Evolutionary conservation across 352 stramenopile species (phyloP).

Genomic region (Phytopythium sindhum): DNA sequence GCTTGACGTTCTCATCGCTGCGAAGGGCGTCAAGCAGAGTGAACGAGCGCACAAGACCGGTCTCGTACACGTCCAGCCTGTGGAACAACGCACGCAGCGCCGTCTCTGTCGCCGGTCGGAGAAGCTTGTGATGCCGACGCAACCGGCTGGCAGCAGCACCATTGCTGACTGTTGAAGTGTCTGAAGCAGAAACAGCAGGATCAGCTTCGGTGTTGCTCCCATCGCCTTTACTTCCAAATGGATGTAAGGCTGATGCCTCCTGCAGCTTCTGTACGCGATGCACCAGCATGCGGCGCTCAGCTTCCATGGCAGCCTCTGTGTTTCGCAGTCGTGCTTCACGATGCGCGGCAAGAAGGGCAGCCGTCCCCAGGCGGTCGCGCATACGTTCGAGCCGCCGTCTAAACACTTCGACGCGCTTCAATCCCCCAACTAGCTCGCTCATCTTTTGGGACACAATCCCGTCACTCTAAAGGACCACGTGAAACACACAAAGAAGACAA

Average conservation of each 20-base stretch:
- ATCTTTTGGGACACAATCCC: conserved; percentile 46
- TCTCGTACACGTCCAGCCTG: conserved; percentile 57
- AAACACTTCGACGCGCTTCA: conserved; percentile 30
- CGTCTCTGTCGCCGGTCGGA: conserved; percentile 48
- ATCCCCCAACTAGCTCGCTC: conserved; percentile 28
- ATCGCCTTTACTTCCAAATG: not conserved
- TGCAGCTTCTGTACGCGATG: conserved; percentile 25
- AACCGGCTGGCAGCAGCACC: not conserved
- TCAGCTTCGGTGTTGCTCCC: not conserved
- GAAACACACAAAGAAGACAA: not conserved
- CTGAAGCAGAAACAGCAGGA: not conserved
- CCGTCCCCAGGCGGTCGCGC: conserved; percentile 38
- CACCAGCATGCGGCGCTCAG: conserved; percentile 32
- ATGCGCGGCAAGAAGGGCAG: conserved; percentile 40
- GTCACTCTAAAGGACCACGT: conserved; percentile 16
- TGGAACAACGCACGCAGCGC: conserved; percentile 63
- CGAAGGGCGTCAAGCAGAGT: conserved; percentile 37
- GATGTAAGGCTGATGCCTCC: not conserved
- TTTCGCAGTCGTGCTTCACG: conserved; percentile 59
- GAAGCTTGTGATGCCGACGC: conserved; percentile 14
- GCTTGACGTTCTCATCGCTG: conserved; percentile 25
- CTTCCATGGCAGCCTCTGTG: conserved; percentile 57
- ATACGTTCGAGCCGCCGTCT: conserved; percentile 33
- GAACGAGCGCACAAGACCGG: conserved; percentile 36
- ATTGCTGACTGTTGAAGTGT: not conserved